Base-by-base conservation (phyloP, 2,329 filamentous ascomycete species). In the Exophiala spinifera region DNA sequence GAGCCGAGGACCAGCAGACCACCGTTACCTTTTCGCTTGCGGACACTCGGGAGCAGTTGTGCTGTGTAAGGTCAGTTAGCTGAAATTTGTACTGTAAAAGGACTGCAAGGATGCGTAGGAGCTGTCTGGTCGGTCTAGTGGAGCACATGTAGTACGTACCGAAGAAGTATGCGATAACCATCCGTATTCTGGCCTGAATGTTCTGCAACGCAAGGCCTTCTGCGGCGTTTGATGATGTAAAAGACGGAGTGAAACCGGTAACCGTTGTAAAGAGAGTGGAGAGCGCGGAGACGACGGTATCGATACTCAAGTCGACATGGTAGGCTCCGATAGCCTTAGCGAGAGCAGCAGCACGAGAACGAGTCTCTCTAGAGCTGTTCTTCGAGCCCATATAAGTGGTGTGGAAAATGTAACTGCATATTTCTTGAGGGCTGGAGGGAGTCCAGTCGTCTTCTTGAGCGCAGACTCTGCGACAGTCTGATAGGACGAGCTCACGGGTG, bases 231-330 rank as follows among this genome's bases (percentile, higher is more conserved):
- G n/a, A 33, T 39, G 20, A 28, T 15, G 49, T 17, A 8, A 53
- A 49, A 37, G 42, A 47, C 7, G 25, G 46, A 43, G 28, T 11
- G 11, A 31, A 31, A 31, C 28, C 28, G 28, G 28, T 31, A 6
- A 31, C 28, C 6, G 28, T 31, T 8, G 28, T 31, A 10, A 31
- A 31, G 7, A 31, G 28, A 11, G 28, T 31, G 28, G 28, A 10
- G 28, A 31, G 64, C 11, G 66, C 65, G 28, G 62, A 57, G 57
- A 84, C 83, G 7, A 85, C 78, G 1, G 78, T 76, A 65, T 92
- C 89, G 53, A 92, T 90, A 64, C 90, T 82, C 42, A 90, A 74
- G 64, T 91, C 81, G 3, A 82, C 76, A 66, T 94, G 89, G 64
- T 90, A 85, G 14, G 81, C 76, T 31, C 62, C 62, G 14, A 64